Conservation (phyloP, 805 yeast species). For the Lachancea meyersii region DNA sequence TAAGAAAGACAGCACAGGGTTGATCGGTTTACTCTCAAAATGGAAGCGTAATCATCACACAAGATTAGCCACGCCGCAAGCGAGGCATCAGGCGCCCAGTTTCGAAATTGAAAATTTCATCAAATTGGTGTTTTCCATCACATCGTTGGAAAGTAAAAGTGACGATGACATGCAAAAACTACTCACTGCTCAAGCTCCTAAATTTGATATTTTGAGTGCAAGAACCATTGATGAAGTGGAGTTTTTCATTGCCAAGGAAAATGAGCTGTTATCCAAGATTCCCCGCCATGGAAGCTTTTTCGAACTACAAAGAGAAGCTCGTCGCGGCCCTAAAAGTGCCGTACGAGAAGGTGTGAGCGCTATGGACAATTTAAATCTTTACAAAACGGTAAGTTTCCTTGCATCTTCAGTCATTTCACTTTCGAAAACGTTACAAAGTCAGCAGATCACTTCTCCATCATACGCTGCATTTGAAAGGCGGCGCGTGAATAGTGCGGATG, state of each 20-base stretch:
- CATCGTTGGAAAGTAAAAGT: conserved; percentile 24
- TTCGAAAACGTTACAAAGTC: conserved; percentile 24
- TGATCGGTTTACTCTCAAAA: conserved; percentile 25
- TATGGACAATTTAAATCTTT: conserved; percentile 32
- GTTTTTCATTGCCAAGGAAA: conserved; percentile 43
- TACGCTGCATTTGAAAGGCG: conserved; percentile 21
- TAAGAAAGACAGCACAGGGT: conserved; percentile 15
- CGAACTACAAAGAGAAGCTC: conserved; percentile 3
- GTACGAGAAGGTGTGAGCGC: conserved; percentile 21
- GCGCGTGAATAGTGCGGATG: conserved; percentile 17
- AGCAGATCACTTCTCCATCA: conserved; percentile 21
- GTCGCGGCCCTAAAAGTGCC: neutral
- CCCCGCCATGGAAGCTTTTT: conserved; percentile 6
- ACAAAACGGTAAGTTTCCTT: conserved; percentile 31
- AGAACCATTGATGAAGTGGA: conserved; percentile 66
- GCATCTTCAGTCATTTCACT: conserved; percentile 33
- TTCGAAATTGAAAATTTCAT: conserved; percentile 35
- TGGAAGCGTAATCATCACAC: conserved; percentile 28
- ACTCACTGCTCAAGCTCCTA: conserved; percentile 19
- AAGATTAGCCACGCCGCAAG: conserved; percentile 3
- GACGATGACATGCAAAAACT: conserved; percentile 13
- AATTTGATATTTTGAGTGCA: conserved; percentile 62
- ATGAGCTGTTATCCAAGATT: conserved; percentile 30
- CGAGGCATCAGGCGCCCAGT: conserved; percentile 11
- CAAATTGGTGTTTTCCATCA: conserved; percentile 32